Conservation (phyloP, 2,329 filamentous ascomycete genomes). For the Venturia aucupariae region DNA sequence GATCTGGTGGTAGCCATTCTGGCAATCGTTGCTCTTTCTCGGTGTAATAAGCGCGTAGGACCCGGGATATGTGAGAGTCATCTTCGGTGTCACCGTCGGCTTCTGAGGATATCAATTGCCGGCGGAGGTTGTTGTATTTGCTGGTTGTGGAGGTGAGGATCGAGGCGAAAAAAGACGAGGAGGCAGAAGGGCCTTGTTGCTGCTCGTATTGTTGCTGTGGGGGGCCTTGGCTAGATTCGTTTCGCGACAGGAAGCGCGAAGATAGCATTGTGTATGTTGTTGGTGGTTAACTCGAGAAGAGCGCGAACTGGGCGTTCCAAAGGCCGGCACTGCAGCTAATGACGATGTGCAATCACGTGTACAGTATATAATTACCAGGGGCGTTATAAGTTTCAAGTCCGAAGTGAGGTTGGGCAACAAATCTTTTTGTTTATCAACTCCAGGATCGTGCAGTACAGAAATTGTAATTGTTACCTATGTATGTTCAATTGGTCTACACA, state of each 20-base stretch:
- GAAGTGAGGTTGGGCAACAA: not conserved
- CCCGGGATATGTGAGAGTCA: constrained; percentile 89
- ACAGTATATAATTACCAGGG: not conserved
- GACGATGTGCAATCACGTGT: not conserved
- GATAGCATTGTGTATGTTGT: constrained; percentile 7
- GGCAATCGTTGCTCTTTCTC: constrained; percentile 79
- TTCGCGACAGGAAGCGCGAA: not conserved
- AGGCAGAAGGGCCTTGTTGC: not conserved
- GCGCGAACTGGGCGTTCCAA: not conserved
- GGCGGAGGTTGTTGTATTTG: constrained; percentile 49
- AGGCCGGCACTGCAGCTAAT: not conserved
- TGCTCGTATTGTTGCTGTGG: not conserved
- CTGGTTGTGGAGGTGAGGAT: constrained; percentile 49
- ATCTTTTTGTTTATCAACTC: not conserved
- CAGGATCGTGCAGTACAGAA: not conserved
- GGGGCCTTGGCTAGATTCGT: not conserved
- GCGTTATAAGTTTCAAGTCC: not conserved
- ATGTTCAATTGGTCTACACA: not conserved
- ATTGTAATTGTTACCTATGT: not conserved
- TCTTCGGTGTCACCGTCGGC: constrained; percentile 56
- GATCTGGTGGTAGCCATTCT: constrained; percentile 80
- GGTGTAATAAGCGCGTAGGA: constrained; percentile 83
- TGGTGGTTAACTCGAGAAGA: not conserved
- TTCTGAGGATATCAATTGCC: constrained; percentile 59
- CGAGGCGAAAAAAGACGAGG: constrained; percentile 70